These are phyloP conservation scores for Stemphylium lycopersici DNA, from an alignment of 2,329 filamentous ascomycete genomes.

Conservation along the genomic window DNA sequence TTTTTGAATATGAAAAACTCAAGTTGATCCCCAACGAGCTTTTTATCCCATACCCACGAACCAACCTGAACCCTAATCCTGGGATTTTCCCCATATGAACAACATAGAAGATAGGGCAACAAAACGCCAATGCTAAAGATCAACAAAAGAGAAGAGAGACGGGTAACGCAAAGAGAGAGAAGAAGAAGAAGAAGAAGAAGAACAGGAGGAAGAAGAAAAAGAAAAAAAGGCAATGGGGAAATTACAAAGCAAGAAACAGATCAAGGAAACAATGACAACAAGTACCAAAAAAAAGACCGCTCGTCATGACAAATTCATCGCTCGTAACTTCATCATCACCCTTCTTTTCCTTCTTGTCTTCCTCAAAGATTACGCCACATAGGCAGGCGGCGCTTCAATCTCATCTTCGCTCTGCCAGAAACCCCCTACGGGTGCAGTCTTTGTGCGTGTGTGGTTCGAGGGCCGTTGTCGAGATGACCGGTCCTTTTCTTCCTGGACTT, in stretches of 20 bases:
- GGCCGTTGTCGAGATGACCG: conserved; percentile 7
- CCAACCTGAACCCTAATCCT: not conserved
- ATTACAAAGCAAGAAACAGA: conserved; percentile 8
- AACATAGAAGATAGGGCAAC: too few species aligned
- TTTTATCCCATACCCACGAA: not conserved
- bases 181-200: not conserved
- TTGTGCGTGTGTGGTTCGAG: conserved; percentile 11
- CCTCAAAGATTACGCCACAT: conserved; percentile 32
- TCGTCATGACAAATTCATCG: conserved; percentile 16
- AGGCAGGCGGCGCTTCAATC: conserved; percentile 43
- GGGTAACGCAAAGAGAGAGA: not conserved
- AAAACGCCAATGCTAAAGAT: conserved; percentile 12
- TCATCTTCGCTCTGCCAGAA: conserved; percentile 37
- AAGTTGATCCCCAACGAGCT: conserved; percentile 12
- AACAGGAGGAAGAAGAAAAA: not conserved
- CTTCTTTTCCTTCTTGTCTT: not conserved
- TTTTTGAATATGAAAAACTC: not conserved
- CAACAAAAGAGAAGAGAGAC: not conserved
- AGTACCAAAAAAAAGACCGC: conserved; percentile 1
- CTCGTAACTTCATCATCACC: conserved; percentile 13
- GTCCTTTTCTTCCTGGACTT: conserved; percentile 86
- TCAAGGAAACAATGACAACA: not conserved
- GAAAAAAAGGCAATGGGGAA: not conserved
- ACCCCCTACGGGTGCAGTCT: conserved; percentile 17
- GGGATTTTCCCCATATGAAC: not conserved